phyloP scores from a whole-genome alignment of 2,329 filamentous ascomycete species.

The Phaeosphaeria sp. region DNA sequence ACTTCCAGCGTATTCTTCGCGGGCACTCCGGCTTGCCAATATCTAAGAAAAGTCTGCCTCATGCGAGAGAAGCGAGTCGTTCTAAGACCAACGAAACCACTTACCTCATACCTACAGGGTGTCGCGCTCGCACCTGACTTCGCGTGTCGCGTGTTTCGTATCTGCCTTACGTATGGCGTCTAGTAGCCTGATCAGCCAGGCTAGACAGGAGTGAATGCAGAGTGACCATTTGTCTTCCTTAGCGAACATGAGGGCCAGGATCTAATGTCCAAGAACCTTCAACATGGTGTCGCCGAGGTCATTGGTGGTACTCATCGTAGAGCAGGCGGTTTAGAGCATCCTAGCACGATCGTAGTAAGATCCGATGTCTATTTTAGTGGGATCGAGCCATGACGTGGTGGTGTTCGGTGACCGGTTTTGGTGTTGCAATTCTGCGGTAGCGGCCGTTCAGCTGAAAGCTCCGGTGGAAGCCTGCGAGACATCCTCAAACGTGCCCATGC shows the following conservation, averaged over 20 bases:
- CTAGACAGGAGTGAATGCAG: background rate
- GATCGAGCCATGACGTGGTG: background rate
- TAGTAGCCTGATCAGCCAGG: constrained; percentile 3
- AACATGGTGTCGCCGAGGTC: background rate
- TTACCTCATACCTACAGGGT: constrained; percentile 3
- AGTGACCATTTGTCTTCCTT: background rate
- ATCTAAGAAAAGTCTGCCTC: constrained; percentile 23
- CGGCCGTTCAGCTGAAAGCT: background rate
- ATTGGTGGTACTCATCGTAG: background rate
- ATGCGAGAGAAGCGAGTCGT: constrained; percentile 7
- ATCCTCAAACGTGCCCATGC: background rate
- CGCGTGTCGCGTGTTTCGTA: constrained; percentile 28
- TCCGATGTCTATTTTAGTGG: background rate
- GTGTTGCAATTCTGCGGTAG: background rate
- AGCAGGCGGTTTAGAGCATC: background rate
- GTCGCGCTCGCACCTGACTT: constrained; percentile 31
- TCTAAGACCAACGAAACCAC: constrained; percentile 7
- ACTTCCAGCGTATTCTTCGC: constrained; percentile 1
- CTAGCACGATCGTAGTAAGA: background rate
- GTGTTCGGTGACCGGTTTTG: constrained; percentile 2
- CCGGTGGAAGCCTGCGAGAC: background rate
- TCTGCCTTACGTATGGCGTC: constrained; percentile 11
- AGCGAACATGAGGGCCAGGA: background rate
- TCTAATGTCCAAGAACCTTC: background rate
- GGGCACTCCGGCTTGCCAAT: constrained; percentile 2